phyloP scores from a whole-genome alignment of 1,284 basidiomycete species.

The Amylostereum areolatum region DNA sequence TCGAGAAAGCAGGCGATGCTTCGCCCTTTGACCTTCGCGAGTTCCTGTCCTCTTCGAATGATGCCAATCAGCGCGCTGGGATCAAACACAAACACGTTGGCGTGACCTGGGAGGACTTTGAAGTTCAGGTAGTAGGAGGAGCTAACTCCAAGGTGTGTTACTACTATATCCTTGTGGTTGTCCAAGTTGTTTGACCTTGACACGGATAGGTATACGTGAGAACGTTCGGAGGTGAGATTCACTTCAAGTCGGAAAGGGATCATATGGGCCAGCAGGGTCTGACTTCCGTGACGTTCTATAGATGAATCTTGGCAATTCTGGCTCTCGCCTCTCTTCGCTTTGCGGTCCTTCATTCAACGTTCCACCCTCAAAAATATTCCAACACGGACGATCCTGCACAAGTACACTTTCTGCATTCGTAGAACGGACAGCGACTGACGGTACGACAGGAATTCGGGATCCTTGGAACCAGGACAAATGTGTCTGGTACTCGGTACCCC shows the following conservation, averaged over 20 bases:
- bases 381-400: slow-evolving; percentile 59
- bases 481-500: slow-evolving; percentile 74
- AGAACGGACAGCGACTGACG: slow-evolving; percentile 26
- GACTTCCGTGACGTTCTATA: not conserved
- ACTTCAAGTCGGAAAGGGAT: not conserved
- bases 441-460: slow-evolving; percentile 60
- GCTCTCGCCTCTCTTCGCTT: slow-evolving; percentile 6
- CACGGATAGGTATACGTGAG: slow-evolving; percentile 69
- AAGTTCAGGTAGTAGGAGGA: slow-evolving; percentile 70
- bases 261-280: not conserved
- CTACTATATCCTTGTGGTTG: not conserved
- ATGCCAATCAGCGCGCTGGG: slow-evolving; percentile 62
- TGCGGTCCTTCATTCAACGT: slow-evolving; percentile 40
- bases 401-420: slow-evolving; percentile 35
- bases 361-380: slow-evolving; percentile 41
- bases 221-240: slow-evolving; percentile 48
- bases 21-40: slow-evolving; percentile 68
- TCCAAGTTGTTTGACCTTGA: slow-evolving; percentile 15
- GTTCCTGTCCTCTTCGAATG: slow-evolving; percentile 67
- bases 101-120: slow-evolving; percentile 71
- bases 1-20: slow-evolving; percentile 38
- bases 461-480: slow-evolving; percentile 55
- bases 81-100: slow-evolving; percentile 84
- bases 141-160: slow-evolving; percentile 46
- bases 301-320: slow-evolving; percentile 14